Percentiles rank a stretch among this genome's conserved stretches.
Evolutionary conservation across 2,329 filamentous ascomycete genomes (phyloP).

Genomic region (Cladosporium halotolerans): DNA sequence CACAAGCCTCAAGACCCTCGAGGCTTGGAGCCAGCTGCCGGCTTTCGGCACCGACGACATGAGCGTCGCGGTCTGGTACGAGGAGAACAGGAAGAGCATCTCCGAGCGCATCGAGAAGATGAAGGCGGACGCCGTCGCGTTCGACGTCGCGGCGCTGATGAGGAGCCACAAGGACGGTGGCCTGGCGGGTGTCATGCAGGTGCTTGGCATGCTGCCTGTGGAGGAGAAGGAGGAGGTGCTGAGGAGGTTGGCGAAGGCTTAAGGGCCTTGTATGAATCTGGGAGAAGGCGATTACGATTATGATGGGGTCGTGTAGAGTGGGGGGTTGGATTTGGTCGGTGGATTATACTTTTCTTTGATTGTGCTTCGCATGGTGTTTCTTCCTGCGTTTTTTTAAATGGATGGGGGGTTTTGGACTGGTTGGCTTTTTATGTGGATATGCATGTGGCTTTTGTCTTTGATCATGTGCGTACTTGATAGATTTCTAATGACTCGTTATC

Average conservation of each 20-base stretch:
- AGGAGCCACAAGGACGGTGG: conserved; percentile 61
- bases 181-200: conserved; percentile 78
- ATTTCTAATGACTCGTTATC: too few species aligned
- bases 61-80: conserved; percentile 88
- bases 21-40: conserved; percentile 73
- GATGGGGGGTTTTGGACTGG: background rate
- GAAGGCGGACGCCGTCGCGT: conserved; percentile 66
- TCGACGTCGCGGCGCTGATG: conserved; percentile 63
- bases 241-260: conserved; percentile 44
- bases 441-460: too few species aligned
- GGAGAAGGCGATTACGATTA: too few species aligned
- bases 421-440: too few species aligned
- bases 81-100: conserved; percentile 81
- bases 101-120: conserved; percentile 77
- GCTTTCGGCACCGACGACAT: conserved; percentile 75
- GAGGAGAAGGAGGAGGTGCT: conserved; percentile 82
- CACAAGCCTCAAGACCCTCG: conserved; percentile 64
- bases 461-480: too few species aligned
- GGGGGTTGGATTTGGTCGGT: background rate
- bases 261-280: background rate
- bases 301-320: too few species aligned
- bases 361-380: too few species aligned
- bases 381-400: background rate
- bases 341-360: background rate
- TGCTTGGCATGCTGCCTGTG: conserved; percentile 79